Evolutionary conservation across 768 basidiomycete species (phyloP), one percentile per base, ranked within the genome.

Genomic region (Lentinula sp.): DNA sequence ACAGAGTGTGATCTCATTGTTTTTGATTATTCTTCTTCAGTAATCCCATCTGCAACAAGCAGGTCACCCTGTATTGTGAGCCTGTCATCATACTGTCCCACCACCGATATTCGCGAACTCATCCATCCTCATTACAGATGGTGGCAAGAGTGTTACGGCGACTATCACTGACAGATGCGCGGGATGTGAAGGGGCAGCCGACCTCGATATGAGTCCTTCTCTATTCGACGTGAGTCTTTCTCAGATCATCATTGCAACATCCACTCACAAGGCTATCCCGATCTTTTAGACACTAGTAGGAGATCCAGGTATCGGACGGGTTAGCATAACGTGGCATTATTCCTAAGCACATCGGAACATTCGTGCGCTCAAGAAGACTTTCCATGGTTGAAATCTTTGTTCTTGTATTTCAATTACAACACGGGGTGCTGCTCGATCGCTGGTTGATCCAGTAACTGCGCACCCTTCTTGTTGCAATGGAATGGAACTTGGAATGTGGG

Each of bases 1-100:
- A 1, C 5, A 32, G 15, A 45, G 13, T 13, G 13, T 46, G 15
- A 2, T n/a, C 9, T 31, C 13, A 18, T 21, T 16, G 53, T 39
- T 31, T 42, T 18, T 52, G 32, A 16, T 13, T 8, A 15, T 49
- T 53, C 40, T 40, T 31, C 34, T 18, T 39, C 34, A 64, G 48
- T 9, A 64, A 64, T 45, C 63, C 63, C 10, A 60, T 64, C 31
- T 64, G 63, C 34, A 60, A 60, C 57, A 54, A 55, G 52, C 6
- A 32, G 13, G 35, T 64, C 28, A 48, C 39, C 5, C 35, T 50
- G 3, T 46, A 31, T 37, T 64, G 63, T 64, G 43, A 23, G 23
- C 51, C 6, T 8, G 13, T 15, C 50, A 35, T 21, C 13, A 21
- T 16, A 23, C 34, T 34, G 7, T 15, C 39, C 15, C 28, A 28